phyloP scores from a whole-genome alignment of 495 filamentous ascomycete species.

The Aspergillus cristatus region DNA sequence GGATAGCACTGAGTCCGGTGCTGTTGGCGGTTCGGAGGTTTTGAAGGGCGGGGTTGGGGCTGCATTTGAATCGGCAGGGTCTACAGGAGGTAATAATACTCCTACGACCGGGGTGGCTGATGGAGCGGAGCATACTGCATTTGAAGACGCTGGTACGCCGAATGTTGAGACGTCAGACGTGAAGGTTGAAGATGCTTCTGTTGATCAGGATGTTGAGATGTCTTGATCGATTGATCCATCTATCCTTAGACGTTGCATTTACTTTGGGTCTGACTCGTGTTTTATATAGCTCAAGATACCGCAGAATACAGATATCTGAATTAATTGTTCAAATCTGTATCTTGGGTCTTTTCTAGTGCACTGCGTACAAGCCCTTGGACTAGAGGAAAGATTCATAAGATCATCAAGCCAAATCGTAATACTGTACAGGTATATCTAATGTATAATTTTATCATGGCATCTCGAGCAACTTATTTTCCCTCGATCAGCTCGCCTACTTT shows the following conservation, averaged over 20 bases:
- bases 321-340: too few relatives aligned
- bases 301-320: too few relatives aligned
- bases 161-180: conserved; percentile 10
- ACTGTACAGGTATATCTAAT: too few relatives aligned
- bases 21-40: conserved; percentile 29
- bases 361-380: too few relatives aligned
- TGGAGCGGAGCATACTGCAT: conserved; percentile 3
- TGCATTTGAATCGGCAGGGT: conserved; percentile 23
- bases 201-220: conserved; percentile 36
- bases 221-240: conserved; percentile 11
- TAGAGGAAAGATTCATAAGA: too few relatives aligned
- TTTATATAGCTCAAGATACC: too few relatives aligned
- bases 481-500: conserved; percentile 32
- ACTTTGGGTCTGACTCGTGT: too few relatives aligned
- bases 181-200: conserved; percentile 3
- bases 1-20: conserved; percentile 19
- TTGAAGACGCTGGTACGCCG: conserved; percentile 23
- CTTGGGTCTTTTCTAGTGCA: too few relatives aligned
- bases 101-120: conserved; percentile 6
- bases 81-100: conserved; percentile 4
- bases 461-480: conserved; percentile 7
- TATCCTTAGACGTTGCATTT: conserved; percentile 1
- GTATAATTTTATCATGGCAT: too few relatives aligned
- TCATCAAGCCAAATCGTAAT: too few relatives aligned
- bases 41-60: conserved; percentile 28